These are phyloP conservation scores for Penicillium rolfsii DNA, from an alignment of 2,329 filamentous ascomycete species.

Conservation along the genomic window DNA sequence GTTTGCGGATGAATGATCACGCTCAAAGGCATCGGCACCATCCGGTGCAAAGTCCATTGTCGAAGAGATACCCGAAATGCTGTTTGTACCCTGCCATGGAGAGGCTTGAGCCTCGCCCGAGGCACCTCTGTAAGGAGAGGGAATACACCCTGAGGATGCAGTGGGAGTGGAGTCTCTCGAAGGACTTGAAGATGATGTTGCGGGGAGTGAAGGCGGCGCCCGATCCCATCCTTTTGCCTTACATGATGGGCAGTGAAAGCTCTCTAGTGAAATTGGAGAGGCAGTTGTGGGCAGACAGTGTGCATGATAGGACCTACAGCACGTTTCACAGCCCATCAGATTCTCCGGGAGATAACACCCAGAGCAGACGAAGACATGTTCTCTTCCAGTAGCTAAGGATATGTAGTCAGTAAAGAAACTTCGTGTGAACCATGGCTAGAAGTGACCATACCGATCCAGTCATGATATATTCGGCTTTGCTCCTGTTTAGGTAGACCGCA, in stretches of 20 bases:
- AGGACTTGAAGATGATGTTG: neutral
- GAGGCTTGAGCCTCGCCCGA: neutral
- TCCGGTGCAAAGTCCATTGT: neutral
- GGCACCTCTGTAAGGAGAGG: neutral
- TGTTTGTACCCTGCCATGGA: neutral
- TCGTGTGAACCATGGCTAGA: no score
- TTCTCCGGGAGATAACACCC: constrained; percentile 32
- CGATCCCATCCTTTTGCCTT: constrained; percentile 29
- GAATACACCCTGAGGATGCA: neutral
- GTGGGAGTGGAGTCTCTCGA: neutral
- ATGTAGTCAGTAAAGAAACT: constrained; percentile 11
- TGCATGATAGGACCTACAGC: constrained; percentile 38
- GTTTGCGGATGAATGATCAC: constrained; percentile 5
- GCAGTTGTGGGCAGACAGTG: constrained; percentile 23
- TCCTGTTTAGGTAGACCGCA: constrained; percentile 11
- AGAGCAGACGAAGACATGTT: constrained; percentile 38
- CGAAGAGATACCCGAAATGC: neutral
- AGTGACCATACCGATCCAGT: constrained; percentile 35
- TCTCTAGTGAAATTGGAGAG: neutral
- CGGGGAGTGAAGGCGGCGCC: constrained; percentile 11
- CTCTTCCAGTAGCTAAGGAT: constrained; percentile 31
- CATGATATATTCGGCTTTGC: constrained; percentile 32
- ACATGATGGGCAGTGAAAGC: constrained; percentile 36
- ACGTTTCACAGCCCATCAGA: constrained; percentile 34
- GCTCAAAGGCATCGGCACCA: constrained; percentile 2